Conservation (phyloP, 345 rosid genomes). For the Viola odorata region DNA sequence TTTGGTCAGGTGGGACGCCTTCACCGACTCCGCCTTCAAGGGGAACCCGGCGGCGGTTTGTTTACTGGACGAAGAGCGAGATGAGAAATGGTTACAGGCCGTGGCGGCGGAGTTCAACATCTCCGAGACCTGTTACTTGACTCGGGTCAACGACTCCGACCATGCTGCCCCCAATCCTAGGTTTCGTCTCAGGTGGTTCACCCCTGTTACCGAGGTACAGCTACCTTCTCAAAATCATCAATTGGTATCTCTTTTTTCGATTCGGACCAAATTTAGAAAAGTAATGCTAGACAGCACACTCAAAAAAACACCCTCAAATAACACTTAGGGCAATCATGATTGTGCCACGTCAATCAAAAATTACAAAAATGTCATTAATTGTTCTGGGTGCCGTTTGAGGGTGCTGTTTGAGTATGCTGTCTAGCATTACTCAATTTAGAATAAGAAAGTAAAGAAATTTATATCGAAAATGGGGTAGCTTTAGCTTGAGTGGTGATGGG, state of each 20-base stretch:
- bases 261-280: neutral
- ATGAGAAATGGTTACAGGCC: constrained; percentile 64
- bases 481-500: no score
- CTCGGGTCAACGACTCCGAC: neutral
- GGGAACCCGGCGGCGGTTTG: constrained; percentile 90
- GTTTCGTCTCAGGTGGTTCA: constrained; percentile 23
- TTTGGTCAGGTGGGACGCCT: constrained; percentile 57
- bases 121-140: constrained; percentile 14
- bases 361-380: no score
- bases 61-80: constrained; percentile 53
- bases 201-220: constrained; percentile 19
- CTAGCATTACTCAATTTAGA: no score
- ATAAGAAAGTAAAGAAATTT: neutral
- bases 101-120: constrained; percentile 26
- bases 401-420: no score
- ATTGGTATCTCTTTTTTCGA: no score
- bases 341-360: no score
- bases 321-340: no score
- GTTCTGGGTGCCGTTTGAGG: no score
- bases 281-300: no score
- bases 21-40: constrained; percentile 62
- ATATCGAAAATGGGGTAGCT: no score
- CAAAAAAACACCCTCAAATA: no score
- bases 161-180: constrained; percentile 11
- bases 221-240: neutral